A percentile compares a stretch with the other conserved stretches of the same genome.
Conservation (phyloP, 1,284 basidiomycete species). For the Sutorius eximius region DNA sequence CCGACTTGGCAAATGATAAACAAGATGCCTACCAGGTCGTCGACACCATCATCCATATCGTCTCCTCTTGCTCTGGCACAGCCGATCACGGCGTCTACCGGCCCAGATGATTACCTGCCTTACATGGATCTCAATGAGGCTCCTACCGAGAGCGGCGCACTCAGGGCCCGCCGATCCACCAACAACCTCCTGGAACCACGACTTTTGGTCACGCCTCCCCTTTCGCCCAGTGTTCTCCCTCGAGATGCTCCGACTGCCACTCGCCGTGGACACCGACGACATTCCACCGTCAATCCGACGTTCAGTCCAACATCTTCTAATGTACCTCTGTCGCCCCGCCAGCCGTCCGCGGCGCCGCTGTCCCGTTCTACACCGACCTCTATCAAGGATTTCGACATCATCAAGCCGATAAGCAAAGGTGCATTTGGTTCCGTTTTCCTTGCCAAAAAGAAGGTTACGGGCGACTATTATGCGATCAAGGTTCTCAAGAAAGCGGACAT, state of each 20-base stretch:
- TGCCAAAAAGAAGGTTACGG: constrained; percentile 96
- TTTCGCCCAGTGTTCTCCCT: constrained; percentile 67
- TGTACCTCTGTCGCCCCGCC: constrained; percentile 84
- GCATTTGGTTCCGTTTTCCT: constrained; percentile 98
- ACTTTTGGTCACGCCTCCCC: constrained; percentile 67
- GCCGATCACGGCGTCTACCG: constrained; percentile 71
- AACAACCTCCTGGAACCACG: constrained; percentile 69
- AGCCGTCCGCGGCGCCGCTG: constrained; percentile 75
- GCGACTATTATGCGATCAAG: constrained; percentile 99
- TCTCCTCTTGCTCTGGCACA: constrained; percentile 79
- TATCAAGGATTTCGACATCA: constrained; percentile 98
- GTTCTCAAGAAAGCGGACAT: constrained; percentile 99
- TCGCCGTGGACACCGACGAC: constrained; percentile 63
- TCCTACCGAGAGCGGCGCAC: constrained; percentile 36
- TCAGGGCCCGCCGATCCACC: constrained; percentile 61
- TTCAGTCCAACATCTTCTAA: constrained; percentile 55
- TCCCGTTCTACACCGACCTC: constrained; percentile 84
- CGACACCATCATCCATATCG: constrained; percentile 80
- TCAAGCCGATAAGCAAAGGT: constrained; percentile 99
- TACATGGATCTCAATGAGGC: constrained; percentile 62
- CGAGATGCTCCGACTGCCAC: constrained; percentile 50
- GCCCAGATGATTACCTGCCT: constrained; percentile 56
- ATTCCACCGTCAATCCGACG: constrained; percentile 70
- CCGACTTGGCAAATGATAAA: constrained; percentile 47
- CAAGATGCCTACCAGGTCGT: constrained; percentile 70